Percentiles rank a stretch among this genome's conserved stretches.
Conservation (phyloP, 2,329 filamentous ascomycete genomes). For the Diaporthe capsici region DNA sequence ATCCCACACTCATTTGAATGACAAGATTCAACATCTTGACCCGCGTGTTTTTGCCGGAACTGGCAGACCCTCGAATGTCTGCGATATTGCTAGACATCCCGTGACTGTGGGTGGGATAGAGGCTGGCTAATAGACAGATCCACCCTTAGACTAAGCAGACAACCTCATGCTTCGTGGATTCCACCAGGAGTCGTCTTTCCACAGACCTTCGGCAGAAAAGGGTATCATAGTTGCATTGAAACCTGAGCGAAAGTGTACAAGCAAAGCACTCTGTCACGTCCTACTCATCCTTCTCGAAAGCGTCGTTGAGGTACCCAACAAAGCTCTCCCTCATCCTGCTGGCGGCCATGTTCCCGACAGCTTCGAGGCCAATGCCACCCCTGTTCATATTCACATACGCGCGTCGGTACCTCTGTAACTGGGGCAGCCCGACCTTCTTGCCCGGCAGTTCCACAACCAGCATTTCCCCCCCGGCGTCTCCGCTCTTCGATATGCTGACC, state of each 20-base stretch:
- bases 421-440: conserved; percentile 77
- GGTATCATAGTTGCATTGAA: conserved; percentile 38
- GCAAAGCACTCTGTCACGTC: neutral
- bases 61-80: neutral
- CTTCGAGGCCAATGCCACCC: conserved; percentile 73
- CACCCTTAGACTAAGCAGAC: neutral
- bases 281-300: conserved; percentile 71
- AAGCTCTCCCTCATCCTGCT: conserved; percentile 73
- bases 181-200: neutral
- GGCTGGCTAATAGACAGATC: neutral
- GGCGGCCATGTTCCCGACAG: conserved; percentile 66
- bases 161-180: neutral
- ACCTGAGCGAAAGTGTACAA: conserved; percentile 6
- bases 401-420: conserved; percentile 82
- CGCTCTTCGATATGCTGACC: conserved; percentile 62
- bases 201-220: conserved; percentile 1
- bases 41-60: neutral
- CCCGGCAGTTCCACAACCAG: conserved; percentile 75
- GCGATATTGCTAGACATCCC: too few species aligned
- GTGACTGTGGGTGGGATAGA: neutral
- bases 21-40: conserved; percentile 29
- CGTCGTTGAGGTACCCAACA: conserved; percentile 76
- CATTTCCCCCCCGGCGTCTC: conserved; percentile 55
- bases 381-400: conserved; percentile 85
- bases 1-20: neutral